Conservation (phyloP, 352 stramenopile species). For the Elongisporangium prolatum region DNA sequence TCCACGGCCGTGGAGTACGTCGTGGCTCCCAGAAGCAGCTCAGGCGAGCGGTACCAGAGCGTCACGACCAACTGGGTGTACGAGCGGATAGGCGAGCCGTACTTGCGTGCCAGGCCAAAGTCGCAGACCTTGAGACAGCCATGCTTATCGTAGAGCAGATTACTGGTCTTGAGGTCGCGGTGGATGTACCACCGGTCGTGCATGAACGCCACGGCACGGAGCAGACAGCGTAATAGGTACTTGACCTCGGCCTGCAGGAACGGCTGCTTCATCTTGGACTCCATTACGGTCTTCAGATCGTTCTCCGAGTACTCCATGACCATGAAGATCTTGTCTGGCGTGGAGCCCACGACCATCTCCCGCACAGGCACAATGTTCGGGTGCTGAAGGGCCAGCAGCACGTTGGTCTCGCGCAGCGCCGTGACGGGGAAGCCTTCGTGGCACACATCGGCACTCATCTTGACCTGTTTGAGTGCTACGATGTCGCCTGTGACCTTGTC, state of each 20-base stretch:
- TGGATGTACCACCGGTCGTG: slow-evolving; percentile 93
- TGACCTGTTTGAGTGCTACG: slow-evolving; percentile 92
- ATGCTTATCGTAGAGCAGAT: slow-evolving; percentile 92
- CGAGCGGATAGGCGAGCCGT: slow-evolving; percentile 60
- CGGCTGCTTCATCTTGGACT: slow-evolving; percentile 76
- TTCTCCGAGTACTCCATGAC: slow-evolving; percentile 90
- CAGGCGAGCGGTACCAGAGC: slow-evolving; percentile 94
- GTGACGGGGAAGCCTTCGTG: slow-evolving; percentile 84
- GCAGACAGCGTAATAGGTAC: slow-evolving; percentile 89
- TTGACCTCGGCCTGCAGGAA: slow-evolving; percentile 92
- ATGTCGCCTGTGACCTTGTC: slow-evolving; percentile 90
- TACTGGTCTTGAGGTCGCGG: slow-evolving; percentile 97
- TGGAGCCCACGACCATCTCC: slow-evolving; percentile 88
- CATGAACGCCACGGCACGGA: slow-evolving; percentile 88
- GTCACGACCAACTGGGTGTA: slow-evolving; percentile 95
- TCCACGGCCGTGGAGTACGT: slow-evolving; percentile 95
- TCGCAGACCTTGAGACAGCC: slow-evolving; percentile 82
- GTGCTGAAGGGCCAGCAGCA: slow-evolving; percentile 75
- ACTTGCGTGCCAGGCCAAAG: slow-evolving; percentile 83
- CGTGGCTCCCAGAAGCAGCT: slow-evolving; percentile 91
- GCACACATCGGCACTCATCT: slow-evolving; percentile 70
- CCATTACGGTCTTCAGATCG: slow-evolving; percentile 83
- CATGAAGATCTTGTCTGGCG: slow-evolving; percentile 88
- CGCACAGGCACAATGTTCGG: slow-evolving; percentile 85
- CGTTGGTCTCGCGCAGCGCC: slow-evolving; percentile 83